Evolutionary conservation across 1,139 yeast species (phyloP).

Genomic region (Saccharomycopsis hybrid): DNA sequence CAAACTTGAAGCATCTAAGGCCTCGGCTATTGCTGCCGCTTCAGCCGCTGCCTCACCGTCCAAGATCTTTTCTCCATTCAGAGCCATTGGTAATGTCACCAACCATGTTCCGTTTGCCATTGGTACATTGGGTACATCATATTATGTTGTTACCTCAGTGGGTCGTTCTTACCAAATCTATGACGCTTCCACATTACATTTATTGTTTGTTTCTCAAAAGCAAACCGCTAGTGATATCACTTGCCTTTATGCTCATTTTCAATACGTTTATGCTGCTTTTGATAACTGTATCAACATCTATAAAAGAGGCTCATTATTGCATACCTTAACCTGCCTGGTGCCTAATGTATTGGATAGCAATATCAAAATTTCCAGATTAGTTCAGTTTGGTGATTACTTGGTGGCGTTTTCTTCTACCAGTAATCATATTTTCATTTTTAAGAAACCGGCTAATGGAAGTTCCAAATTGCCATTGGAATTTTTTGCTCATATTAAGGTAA

Average conservation of each 20-base stretch:
- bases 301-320: slow-evolving; percentile 74
- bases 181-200: slow-evolving; percentile 82
- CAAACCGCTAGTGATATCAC: slow-evolving; percentile 69
- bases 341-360: slow-evolving; percentile 25
- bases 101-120: slow-evolving; percentile 80
- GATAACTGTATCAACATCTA: slow-evolving; percentile 68
- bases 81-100: slow-evolving; percentile 62
- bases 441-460: slow-evolving; percentile 38
- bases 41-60: slow-evolving; percentile 27
- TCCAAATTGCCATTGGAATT: slow-evolving; percentile 53
- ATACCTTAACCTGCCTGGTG: slow-evolving; percentile 36
- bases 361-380: slow-evolving; percentile 41
- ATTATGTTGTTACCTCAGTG: slow-evolving; percentile 82
- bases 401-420: slow-evolving; percentile 45
- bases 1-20: neutral
- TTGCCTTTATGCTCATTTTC: slow-evolving; percentile 73
- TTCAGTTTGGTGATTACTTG: slow-evolving; percentile 75
- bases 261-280: slow-evolving; percentile 75
- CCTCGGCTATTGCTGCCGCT: neutral
- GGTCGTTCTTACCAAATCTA: slow-evolving; percentile 89
- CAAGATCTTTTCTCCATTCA: slow-evolving; percentile 49
- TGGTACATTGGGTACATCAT: slow-evolving; percentile 83
- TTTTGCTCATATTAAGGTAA: slow-evolving; percentile 57
- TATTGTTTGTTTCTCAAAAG: slow-evolving; percentile 77
- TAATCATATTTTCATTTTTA: slow-evolving; percentile 57